Evolutionary conservation across 2,329 filamentous ascomycete genomes (phyloP), one percentile per base, ranked within the genome.

Genomic region (Arthrobotrys sphaeroides): DNA sequence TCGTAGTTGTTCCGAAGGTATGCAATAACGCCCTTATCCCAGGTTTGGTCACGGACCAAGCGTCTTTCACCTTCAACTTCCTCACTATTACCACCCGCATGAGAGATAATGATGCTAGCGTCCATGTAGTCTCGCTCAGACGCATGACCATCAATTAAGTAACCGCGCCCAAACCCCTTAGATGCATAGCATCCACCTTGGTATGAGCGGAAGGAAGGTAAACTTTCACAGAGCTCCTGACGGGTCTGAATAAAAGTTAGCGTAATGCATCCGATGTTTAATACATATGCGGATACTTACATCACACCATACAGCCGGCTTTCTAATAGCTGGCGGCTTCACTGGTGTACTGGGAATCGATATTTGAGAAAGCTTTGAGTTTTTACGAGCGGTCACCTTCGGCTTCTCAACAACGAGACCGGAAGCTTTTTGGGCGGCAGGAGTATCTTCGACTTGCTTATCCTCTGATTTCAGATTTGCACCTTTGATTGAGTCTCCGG

Each of bases 131-230:
- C 89, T 2, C 88, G 84, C 0, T 81, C 76, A 1, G 86, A 86
- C 7, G 83, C 82, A 49, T 86, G 84, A 0, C 83, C 84, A 78
- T 91, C 88, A 18, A 90, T 83, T 22, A 92, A 83, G 69, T 90
- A 86, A 0, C 87, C 88, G 45, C 84, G 83, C 1, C 85, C 85
- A n/a, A 87, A 80, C 0, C 83, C 82, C 1, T 85, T 82, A 0
- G 82, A 83, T 0, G 84, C 83, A 65, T 92, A 88, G 2, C 85
- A 83, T 3, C 88, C 88, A 0, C 87, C 84, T 78, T 92, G 87
- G 38, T 88, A 87, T 1, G 86, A 82, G 12, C 85, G 86, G 81
- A 88, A 92, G 81, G 88, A 90, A 0, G 86, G 84, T 0, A 91
- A 79, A 0, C 88, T 85, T 78, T 91, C 88, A 77, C 87, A 90